Percentiles rank a stretch among this genome's conserved stretches.
phyloP scores from a whole-genome alignment of 2,329 filamentous ascomycete genomes.

The Colletotrichum neosansevieriae region DNA sequence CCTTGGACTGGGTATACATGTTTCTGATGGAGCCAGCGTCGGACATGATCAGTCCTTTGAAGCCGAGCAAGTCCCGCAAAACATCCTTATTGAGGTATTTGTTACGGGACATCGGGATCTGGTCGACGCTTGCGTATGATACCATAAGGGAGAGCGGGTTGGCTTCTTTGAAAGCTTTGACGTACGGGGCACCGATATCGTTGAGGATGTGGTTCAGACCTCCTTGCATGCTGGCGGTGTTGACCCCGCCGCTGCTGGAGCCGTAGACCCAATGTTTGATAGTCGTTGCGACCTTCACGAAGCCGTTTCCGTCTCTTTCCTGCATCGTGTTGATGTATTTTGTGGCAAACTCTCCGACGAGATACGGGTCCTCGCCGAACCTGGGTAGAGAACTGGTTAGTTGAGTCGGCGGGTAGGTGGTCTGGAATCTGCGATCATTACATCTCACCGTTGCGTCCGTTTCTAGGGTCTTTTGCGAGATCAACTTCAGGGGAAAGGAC shows the following conservation, averaged over 20 bases:
- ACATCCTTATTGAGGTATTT: slow-evolving; percentile 47
- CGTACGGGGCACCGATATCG: slow-evolving; percentile 47
- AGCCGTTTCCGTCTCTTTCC: slow-evolving; percentile 48
- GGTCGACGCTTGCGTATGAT: slow-evolving; percentile 49
- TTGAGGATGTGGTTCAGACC: slow-evolving; percentile 52
- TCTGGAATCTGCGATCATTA: slow-evolving; percentile 14
- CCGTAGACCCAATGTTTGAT: slow-evolving; percentile 54
- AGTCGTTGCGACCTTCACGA: slow-evolving; percentile 50
- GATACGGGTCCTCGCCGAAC: slow-evolving; percentile 49
- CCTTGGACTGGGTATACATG: slow-evolving; percentile 46
- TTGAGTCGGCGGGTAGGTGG: too few species aligned
- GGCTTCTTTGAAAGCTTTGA: slow-evolving; percentile 46
- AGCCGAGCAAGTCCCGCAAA: slow-evolving; percentile 46
- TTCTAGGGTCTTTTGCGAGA: slow-evolving; percentile 49
- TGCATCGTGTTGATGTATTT: slow-evolving; percentile 52
- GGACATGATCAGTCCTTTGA: slow-evolving; percentile 50
- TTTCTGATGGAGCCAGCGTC: slow-evolving; percentile 47
- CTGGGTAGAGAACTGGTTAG: slow-evolving; percentile 30
- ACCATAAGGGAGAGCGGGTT: slow-evolving; percentile 48
- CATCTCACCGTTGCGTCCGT: slow-evolving; percentile 43
- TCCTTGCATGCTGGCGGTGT: slow-evolving; percentile 48
- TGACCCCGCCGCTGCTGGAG: slow-evolving; percentile 49
- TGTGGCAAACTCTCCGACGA: slow-evolving; percentile 48
- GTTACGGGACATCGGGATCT: slow-evolving; percentile 49
- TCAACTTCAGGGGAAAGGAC: slow-evolving; percentile 50